These are phyloP conservation scores for Berkeleyomyces rouxiae DNA, from an alignment of 2,329 filamentous ascomycete genomes.

Conservation along the genomic window DNA sequence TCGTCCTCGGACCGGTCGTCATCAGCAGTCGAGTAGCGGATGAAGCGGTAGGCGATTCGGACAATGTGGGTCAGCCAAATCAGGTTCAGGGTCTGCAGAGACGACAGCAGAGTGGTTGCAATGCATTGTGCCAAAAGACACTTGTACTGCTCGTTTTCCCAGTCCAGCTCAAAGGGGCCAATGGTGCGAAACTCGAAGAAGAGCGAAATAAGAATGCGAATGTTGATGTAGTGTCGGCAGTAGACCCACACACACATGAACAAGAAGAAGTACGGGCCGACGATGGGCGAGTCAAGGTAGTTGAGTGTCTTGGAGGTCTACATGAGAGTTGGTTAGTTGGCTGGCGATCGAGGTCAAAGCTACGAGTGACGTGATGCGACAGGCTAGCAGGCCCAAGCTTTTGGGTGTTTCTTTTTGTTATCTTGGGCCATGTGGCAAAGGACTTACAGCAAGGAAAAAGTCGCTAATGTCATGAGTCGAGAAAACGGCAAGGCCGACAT, in stretches of 20 bases:
- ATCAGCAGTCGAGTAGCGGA: conserved; percentile 41
- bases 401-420: no score
- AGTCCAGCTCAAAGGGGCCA: conserved; percentile 60
- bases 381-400: not conserved
- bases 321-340: conserved; percentile 11
- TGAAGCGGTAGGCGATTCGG: conserved; percentile 55
- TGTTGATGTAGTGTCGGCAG: conserved; percentile 70
- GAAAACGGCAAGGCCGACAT: conserved; percentile 85
- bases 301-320: conserved; percentile 84
- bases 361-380: not conserved
- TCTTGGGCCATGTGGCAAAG: no score
- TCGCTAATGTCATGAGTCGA: conserved; percentile 89
- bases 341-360: not conserved
- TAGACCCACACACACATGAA: conserved; percentile 83
- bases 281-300: conserved; percentile 66
- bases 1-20: conserved; percentile 58
- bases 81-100: conserved; percentile 58
- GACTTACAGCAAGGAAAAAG: conserved; percentile 78
- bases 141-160: conserved; percentile 64
- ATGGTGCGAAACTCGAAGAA: conserved; percentile 60
- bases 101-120: conserved; percentile 44
- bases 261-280: conserved; percentile 67
- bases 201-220: conserved; percentile 58
- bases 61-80: conserved; percentile 71
- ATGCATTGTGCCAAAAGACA: conserved; percentile 53